Evolutionary conservation across 768 basidiomycete genomes (phyloP).

Genomic region (Serendipita sp.): DNA sequence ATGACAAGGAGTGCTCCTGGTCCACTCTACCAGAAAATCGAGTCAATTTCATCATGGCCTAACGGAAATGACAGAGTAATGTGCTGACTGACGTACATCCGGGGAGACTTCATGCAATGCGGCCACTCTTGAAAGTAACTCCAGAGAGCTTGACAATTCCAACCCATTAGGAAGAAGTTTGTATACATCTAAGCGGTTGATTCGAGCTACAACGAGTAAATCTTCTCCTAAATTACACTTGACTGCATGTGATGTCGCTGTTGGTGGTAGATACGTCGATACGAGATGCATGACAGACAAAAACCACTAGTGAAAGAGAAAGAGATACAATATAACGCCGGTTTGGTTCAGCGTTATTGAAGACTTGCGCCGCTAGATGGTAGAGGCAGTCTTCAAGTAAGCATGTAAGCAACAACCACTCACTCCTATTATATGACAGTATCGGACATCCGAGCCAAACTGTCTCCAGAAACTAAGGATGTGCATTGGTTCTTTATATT

Average conservation of each 20-base stretch:
- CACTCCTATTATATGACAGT: too few relatives aligned
- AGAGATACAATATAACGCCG: too few relatives aligned
- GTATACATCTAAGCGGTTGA: background rate
- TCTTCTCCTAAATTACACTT: background rate
- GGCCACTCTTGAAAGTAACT: background rate
- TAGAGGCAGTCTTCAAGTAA: too few relatives aligned
- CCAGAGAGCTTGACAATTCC: background rate
- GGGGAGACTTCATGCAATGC: background rate
- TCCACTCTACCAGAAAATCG: background rate
- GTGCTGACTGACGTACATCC: background rate
- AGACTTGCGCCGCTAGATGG: too few relatives aligned
- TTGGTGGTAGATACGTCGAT: slow-evolving; percentile 1
- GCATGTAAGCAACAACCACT: too few relatives aligned
- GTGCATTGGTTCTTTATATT: too few relatives aligned
- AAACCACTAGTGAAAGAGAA: too few relatives aligned
- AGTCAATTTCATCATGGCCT: too few relatives aligned
- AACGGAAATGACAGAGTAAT: background rate
- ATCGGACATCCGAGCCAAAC: too few relatives aligned
- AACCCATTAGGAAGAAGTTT: background rate
- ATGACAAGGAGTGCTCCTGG: background rate
- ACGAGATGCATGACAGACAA: background rate
- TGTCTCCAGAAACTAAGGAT: too few relatives aligned
- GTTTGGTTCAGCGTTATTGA: too few relatives aligned
- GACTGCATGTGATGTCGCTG: background rate
- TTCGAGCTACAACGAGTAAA: background rate